Evolutionary conservation across 73 alveolate genomes (phyloP).

Genomic region (Tetrahymena elliotti): DNA sequence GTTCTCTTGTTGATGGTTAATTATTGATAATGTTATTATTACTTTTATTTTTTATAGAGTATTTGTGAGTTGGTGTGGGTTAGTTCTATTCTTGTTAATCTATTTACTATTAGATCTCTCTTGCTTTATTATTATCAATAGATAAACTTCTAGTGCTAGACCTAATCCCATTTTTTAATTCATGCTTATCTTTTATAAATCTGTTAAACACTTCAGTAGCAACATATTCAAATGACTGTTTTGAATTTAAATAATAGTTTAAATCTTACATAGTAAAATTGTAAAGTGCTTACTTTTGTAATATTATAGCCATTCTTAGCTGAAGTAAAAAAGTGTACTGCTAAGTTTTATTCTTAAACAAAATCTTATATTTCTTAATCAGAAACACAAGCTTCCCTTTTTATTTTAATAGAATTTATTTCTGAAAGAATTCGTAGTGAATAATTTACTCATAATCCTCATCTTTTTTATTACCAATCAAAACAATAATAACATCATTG

Average conservation of each 20-base stretch:
- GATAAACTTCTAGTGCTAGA: background rate
- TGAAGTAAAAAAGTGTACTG: background rate
- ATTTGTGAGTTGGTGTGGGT: background rate
- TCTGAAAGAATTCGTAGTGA: background rate
- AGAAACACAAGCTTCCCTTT: background rate
- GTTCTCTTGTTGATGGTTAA: background rate
- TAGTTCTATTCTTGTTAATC: background rate
- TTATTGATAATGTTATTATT: background rate
- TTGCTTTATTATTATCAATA: background rate
- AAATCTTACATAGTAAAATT: no score
- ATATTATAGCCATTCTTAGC: background rate
- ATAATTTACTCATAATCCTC: constrained; percentile 44
- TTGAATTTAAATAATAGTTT: no score
- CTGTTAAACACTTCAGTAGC: background rate
- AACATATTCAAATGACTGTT: background rate
- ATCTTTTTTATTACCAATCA: constrained; percentile 89
- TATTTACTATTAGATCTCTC: background rate
- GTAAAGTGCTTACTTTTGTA: background rate
- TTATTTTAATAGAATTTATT: background rate
- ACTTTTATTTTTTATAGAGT: background rate
- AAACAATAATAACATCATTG: constrained; percentile 68
- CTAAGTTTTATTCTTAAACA: background rate
- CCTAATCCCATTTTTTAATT: background rate
- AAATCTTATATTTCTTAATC: background rate
- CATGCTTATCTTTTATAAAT: background rate